Base-by-base conservation (phyloP, 2,329 filamentous ascomycete genomes). In the Ramichloridium luteum region DNA sequence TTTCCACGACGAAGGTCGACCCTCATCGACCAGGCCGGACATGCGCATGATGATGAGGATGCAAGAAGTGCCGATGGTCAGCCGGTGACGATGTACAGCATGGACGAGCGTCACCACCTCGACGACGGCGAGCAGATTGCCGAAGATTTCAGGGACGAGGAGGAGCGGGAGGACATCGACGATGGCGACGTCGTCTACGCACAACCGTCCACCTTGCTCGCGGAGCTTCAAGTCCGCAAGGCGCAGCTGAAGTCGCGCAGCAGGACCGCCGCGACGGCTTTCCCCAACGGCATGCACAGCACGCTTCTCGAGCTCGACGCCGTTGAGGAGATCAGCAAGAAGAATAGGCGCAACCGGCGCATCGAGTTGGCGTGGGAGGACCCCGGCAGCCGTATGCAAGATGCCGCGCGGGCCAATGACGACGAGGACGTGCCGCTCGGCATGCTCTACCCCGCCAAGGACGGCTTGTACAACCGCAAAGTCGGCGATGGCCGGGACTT, bases 321-420 rank as follows among this genome's bases (percentile, higher is more conserved):
- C 0, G 83, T 94, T 16, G 82, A 83, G 13, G 81, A 94, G 55
- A 70, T 85, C 14, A 81, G 93, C 53, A 77, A 77, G 45, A 75
- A 77, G 42, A 69, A 79, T 16, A 74, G 88, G 22, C 71, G 78
- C 47, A 70, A 71, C 35, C 81, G 80, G 49, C 80, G 77, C 36
- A 74, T 93, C 18, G 83, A 83, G 36, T 67, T 98, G 18, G 90
- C 88, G 2, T 98, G 90, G 90, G 86, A 96, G 56, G 78, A 80
- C 30, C 68, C 69, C 1, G 45, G 57, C 12, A 12, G 25, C 10
- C 30, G 32, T 17, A 58, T 61, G 9, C 31, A 40, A 9, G 44
- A 43, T 12, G 58, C 59, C 3, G 30, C 17, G 16, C 53, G 54
- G 8, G 36, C 50, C 5, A 58, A 58, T 3, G 54, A 54, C 5